These are phyloP conservation scores for Blastomyces parvus DNA, from an alignment of 2,329 filamentous ascomycete species.

Conservation along the genomic window DNA sequence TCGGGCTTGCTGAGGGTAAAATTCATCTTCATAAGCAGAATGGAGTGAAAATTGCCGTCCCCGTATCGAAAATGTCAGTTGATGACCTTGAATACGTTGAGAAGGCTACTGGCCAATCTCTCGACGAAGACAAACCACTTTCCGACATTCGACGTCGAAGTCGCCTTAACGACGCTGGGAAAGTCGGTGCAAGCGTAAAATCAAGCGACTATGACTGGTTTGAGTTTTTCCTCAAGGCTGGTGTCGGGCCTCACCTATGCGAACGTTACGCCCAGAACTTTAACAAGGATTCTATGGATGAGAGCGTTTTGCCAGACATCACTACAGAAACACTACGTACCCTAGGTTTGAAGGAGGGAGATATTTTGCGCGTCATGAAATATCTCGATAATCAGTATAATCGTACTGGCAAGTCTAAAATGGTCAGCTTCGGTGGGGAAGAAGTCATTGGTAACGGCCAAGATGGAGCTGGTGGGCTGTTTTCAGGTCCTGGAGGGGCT, in stretches of 20 bases:
- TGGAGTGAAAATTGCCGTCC: slow-evolving; percentile 95
- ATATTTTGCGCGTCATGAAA: slow-evolving; percentile 93
- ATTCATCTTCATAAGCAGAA: slow-evolving; percentile 97
- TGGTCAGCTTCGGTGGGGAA: slow-evolving; percentile 45
- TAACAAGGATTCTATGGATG: slow-evolving; percentile 85
- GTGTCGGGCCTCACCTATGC: slow-evolving; percentile 84
- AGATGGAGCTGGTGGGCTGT: slow-evolving; percentile 59
- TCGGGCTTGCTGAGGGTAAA: slow-evolving; percentile 88
- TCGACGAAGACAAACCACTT: slow-evolving; percentile 86
- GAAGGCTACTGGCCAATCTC: slow-evolving; percentile 69
- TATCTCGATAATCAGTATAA: slow-evolving; percentile 70
- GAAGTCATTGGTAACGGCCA: slow-evolving; percentile 53
- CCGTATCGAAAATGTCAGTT: slow-evolving; percentile 87
- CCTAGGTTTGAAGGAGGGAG: slow-evolving; percentile 87
- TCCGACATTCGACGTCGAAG: slow-evolving; percentile 61
- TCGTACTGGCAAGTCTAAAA: slow-evolving; percentile 51
- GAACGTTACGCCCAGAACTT: slow-evolving; percentile 91
- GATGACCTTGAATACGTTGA: slow-evolving; percentile 96
- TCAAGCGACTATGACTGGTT: slow-evolving; percentile 89
- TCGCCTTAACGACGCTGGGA: slow-evolving; percentile 30
- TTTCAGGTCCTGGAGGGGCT: slow-evolving; percentile 84
- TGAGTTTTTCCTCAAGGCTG: slow-evolving; percentile 90
- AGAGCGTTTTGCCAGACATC: slow-evolving; percentile 83
- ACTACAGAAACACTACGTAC: slow-evolving; percentile 73
- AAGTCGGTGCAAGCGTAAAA: slow-evolving; percentile 29